Evolutionary conservation across 192 early-diverging fungal genomes (phyloP).

Genomic region (Umbelopsis vinacea): DNA sequence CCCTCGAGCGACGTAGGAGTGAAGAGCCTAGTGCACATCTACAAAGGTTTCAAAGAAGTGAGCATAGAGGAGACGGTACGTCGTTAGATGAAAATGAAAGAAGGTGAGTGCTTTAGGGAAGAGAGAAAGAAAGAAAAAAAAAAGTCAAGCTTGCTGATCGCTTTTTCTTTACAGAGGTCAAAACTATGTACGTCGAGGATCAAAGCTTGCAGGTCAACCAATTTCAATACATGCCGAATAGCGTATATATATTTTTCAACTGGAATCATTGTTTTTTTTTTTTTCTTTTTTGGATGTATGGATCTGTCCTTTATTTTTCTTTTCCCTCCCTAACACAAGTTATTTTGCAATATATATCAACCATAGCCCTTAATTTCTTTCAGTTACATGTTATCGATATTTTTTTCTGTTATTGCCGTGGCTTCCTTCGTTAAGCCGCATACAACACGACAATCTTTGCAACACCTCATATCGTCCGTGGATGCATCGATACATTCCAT

Average conservation of each 20-base stretch:
- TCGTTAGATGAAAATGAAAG: slow-evolving; percentile 5
- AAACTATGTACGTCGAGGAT: slow-evolving; percentile 13
- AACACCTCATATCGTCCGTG: neutral
- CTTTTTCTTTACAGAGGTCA: slow-evolving; percentile 5
- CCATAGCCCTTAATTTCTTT: neutral
- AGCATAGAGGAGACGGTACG: slow-evolving; percentile 19
- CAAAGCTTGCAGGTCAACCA: slow-evolving; percentile 20
- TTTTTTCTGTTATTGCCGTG: slow-evolving; percentile 6
- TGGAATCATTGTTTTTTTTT: neutral
- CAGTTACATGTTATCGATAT: neutral
- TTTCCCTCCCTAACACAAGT: slow-evolving; percentile 1
- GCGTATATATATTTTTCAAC: neutral
- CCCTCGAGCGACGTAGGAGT: slow-evolving; percentile 28
- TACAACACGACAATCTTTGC: neutral
- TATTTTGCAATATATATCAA: slow-evolving; percentile 12
- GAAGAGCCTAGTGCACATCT: slow-evolving; percentile 29
- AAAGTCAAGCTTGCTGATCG: too few species aligned
- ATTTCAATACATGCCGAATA: slow-evolving; percentile 22
- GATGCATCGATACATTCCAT: neutral
- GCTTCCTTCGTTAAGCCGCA: neutral
- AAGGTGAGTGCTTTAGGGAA: neutral
- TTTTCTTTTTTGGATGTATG: too few species aligned
- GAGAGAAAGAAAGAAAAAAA: neutral
- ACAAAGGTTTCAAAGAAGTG: slow-evolving; percentile 16
- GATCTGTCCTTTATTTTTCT: neutral